Evolutionary conservation across 78 protist genomes (phyloP).

Genomic region (Trichosphaerium sp.): DNA sequence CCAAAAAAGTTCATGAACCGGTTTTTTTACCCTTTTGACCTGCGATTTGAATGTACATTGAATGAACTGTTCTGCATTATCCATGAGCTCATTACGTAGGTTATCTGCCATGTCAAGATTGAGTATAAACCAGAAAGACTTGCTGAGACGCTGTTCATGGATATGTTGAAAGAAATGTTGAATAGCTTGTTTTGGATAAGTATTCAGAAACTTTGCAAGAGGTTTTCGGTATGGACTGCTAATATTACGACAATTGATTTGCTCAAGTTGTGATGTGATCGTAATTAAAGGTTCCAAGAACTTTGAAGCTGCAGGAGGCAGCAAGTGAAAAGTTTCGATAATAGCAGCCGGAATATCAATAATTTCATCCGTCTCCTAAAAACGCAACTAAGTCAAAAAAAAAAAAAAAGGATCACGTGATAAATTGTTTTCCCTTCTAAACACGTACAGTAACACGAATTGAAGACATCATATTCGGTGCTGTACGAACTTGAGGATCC

Average conservation of each 20-base stretch:
- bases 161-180: slow-evolving; percentile 45
- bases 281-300: slow-evolving; percentile 46
- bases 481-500: slow-evolving; percentile 32
- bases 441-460: too few relatives aligned
- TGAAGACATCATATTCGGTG: neutral
- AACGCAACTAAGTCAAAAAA: neutral
- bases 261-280: slow-evolving; percentile 43
- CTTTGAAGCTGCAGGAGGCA: slow-evolving; percentile 61
- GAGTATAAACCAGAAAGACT: neutral
- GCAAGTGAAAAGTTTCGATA: slow-evolving; percentile 69
- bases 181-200: slow-evolving; percentile 47
- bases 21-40: too few relatives aligned
- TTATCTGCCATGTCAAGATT: neutral
- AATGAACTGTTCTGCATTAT: too few relatives aligned
- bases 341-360: slow-evolving; percentile 57
- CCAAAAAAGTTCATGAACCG: too few relatives aligned
- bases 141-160: too few relatives aligned
- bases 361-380: neutral
- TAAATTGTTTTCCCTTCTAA: too few relatives aligned
- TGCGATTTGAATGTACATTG: too few relatives aligned
- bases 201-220: slow-evolving; percentile 41
- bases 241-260: slow-evolving; percentile 5
- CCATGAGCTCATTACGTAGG: neutral
- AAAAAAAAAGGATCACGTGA: too few relatives aligned
- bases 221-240: slow-evolving; percentile 60